Evolutionary conservation across 202 grass and related monocot genomes (phyloP).

Genomic region (Schoenoplectus tabernaemontani): DNA sequence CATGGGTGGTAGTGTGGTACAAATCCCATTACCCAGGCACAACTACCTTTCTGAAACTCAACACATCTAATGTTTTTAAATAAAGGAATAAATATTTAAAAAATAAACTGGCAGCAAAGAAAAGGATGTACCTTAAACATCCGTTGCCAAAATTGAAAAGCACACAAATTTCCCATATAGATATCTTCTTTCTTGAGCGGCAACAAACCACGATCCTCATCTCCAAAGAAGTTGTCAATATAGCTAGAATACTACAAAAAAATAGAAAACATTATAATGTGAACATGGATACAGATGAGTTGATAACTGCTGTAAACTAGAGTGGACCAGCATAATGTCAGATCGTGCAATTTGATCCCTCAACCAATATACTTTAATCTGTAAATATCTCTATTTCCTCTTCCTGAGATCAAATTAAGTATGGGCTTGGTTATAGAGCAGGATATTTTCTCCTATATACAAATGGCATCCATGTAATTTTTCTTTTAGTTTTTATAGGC

Average conservation of each 20-base stretch:
- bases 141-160: slow-evolving; percentile 88
- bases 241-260: slow-evolving; percentile 47
- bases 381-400: background rate
- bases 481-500: background rate
- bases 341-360: background rate
- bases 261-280: background rate
- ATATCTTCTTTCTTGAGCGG: slow-evolving; percentile 71
- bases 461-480: background rate
- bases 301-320: slow-evolving; percentile 18
- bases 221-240: slow-evolving; percentile 51
- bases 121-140: slow-evolving; percentile 66
- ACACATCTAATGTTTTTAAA: background rate
- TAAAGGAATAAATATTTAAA: background rate
- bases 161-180: slow-evolving; percentile 72
- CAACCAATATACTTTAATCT: background rate
- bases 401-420: background rate
- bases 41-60: slow-evolving; percentile 6
- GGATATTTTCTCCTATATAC: background rate
- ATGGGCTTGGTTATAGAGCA: background rate
- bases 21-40: background rate
- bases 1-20: background rate
- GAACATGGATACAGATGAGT: slow-evolving; percentile 1
- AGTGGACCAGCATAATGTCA: slow-evolving; percentile 14
- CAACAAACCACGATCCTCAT: slow-evolving; percentile 26
- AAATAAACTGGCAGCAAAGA: background rate